phyloP scores from a whole-genome alignment of 306 rosid genomes.

The barrel medic (Medicago truncatula) region DNA sequence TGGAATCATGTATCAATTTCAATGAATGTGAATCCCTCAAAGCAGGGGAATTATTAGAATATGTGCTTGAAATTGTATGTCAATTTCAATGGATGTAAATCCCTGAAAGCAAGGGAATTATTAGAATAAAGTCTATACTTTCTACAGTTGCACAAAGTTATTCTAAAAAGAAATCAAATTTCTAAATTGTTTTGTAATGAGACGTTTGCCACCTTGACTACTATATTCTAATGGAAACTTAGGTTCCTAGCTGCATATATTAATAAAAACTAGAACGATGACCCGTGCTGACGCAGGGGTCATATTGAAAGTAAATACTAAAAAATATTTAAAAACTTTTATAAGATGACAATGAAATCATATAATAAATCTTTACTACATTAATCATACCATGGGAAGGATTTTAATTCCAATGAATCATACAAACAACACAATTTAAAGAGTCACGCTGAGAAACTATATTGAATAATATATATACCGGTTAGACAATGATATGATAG shows the following conservation, averaged over 20 bases:
- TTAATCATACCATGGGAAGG: too few relatives aligned
- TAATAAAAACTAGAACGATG: too few relatives aligned
- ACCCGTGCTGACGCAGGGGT: too few relatives aligned
- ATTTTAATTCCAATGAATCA: too few relatives aligned
- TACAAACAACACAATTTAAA: too few relatives aligned
- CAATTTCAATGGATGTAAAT: conserved; percentile 39
- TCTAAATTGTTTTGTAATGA: conserved; percentile 38
- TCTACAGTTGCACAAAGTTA: conserved; percentile 35
- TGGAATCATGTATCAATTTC: conserved; percentile 40
- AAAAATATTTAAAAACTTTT: too few relatives aligned
- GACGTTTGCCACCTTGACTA: conserved; percentile 38
- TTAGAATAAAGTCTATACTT: conserved; percentile 41
- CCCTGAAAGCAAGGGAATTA: conserved; percentile 51
- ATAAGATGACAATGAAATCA: too few relatives aligned
- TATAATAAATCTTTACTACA: too few relatives aligned
- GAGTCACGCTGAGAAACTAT: too few relatives aligned
- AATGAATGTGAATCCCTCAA: conserved; percentile 44
- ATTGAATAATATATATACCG: too few relatives aligned
- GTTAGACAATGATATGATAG: too few relatives aligned
- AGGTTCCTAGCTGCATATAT: conserved; percentile 21
- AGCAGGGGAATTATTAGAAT: conserved; percentile 48
- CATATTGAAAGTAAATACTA: too few relatives aligned
- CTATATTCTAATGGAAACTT: conserved; percentile 22
- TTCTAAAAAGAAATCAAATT: conserved; percentile 23
- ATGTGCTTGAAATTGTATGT: conserved; percentile 36